Conservation (phyloP, 257 asterid genomes). For the Ophiorrhiza pumila region DNA sequence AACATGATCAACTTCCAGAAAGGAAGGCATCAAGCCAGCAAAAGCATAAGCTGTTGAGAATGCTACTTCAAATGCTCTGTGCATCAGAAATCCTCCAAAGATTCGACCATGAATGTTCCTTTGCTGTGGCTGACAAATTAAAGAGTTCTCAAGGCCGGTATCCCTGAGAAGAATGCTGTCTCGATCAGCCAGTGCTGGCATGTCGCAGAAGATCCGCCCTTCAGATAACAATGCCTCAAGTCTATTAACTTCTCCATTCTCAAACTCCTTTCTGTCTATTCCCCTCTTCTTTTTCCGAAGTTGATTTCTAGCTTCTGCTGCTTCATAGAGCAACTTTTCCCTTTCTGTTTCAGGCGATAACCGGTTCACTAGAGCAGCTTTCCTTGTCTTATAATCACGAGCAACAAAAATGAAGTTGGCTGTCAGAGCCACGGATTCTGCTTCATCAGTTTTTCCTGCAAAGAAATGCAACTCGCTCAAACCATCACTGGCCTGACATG, state of each 20-base stretch:
- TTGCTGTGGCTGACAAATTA: conserved; percentile 98
- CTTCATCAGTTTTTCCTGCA: conserved; percentile 40
- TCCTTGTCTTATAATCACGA: conserved; percentile 81
- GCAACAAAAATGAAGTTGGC: conserved; percentile 98
- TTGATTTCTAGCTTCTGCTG: conserved; percentile 69
- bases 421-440: conserved; percentile 65
- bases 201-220: conserved; percentile 92
- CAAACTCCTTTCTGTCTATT: conserved; percentile 41
- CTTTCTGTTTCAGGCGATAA: conserved; percentile 61
- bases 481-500: neutral
- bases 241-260: conserved; percentile 55
- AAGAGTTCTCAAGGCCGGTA: conserved; percentile 83
- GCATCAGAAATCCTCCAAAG: conserved; percentile 95
- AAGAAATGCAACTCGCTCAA: conserved; percentile 16
- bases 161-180: conserved; percentile 90
- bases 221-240: conserved; percentile 61
- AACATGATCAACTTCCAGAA: conserved; percentile 92
- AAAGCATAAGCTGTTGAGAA: conserved; percentile 84
- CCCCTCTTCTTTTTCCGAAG: conserved; percentile 61
- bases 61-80: conserved; percentile 84
- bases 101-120: conserved; percentile 95
- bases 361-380: conserved; percentile 85
- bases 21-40: conserved; percentile 95
- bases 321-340: conserved; percentile 66
- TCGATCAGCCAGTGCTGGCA: conserved; percentile 96